Base-by-base conservation (phyloP, 306 rosid species). In the Dryas alaskensis region DNA sequence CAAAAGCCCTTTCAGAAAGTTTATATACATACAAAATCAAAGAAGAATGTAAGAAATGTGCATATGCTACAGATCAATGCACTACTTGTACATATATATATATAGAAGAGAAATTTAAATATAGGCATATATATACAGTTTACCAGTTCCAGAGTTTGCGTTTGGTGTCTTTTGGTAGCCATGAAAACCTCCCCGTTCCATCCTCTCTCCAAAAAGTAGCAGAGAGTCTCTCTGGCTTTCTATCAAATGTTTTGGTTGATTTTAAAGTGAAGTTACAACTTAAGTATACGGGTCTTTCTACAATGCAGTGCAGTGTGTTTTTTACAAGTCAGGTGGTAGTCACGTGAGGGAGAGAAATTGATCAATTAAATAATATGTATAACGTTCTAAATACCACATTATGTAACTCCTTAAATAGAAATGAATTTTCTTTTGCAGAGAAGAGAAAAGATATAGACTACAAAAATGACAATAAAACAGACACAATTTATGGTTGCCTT, bases 161-260 rank as follows among this genome's bases (percentile, higher is more conserved):
- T 69, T 83, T 78, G 87, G 80, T 74, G 79, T 82, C 86, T 84
- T 90, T 83, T 87, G 85, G 76, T 83, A 90, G 79, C 96, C 93
- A 67, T 88, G 90, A 78, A 85, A 90, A 80, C 89, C 93, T 70
- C 82, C 85, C 73, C 69, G 71, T 42, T 88, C 92, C 96, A 88
- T 86, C 44, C 27, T 44, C 27, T 58, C 11, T 46, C 53, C 44
- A 31, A 2, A 2, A 31, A 31, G 37, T 31, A 31, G 37, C 19
- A 11, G 65, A 60, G 17, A 51, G 4, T 43, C 22, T 45, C 40
- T 11, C 14, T 13, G 10, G 4, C 51, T 10, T 1, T 40, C 17
- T 11, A 25, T n/a, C 22, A 11, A 31, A 17, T 27, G 12, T 22
- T 49, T 68, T 27, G 22, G 22, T 22, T 25, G 53, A 16, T 76